Evolutionary conservation across 768 basidiomycete species (phyloP), one percentile per base, ranked within the genome.

Genomic region (Ephemerocybe angulata): DNA sequence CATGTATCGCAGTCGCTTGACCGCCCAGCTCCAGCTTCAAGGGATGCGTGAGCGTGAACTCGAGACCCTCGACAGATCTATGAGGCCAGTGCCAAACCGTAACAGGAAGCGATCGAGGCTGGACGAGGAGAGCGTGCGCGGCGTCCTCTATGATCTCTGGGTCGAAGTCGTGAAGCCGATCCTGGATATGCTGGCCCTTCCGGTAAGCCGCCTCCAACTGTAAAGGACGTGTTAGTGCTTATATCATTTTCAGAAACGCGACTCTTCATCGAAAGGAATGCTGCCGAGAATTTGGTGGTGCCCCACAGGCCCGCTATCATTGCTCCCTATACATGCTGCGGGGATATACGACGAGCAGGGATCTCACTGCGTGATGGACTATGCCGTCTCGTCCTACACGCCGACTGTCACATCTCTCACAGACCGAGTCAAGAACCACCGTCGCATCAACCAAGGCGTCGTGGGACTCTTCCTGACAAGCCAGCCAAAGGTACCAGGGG

Each of bases 251-350:
- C 33, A 35, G 33, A 35, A 17, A 17, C 8, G 33, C 33, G 10
- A 35, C 17, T 35, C 33, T 35, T 17, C 33, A 17, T 35, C 33
- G 33, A 15, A 11, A 8, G 11, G 15, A 22, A 42, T 13, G 27
- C 25, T 30, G 12, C 43, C 48, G 22, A 47, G 57, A 25, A 49
- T 59, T 4, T 59, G 58, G 58, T 59, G 58, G 58, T 59, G 58
- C 25, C 15, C 54, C 6, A 55, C 58, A 7, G 58, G 58, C 5
- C 49, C 58, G 5, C 35, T 59, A 10, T 5, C 54, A 10, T 59
- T 59, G 25, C 54, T 59, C 21, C 58, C 58, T 11, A 6, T 59
- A 13, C 58, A 59, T 38, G 58, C 58, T 33, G 50, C 50, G 4
- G 37, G 50, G 25, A 22, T 27, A 2, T 51, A 35, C 24, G 21